phyloP scores from a whole-genome alignment of 2,329 filamentous ascomycete species.

The Epichloe hybrida region DNA sequence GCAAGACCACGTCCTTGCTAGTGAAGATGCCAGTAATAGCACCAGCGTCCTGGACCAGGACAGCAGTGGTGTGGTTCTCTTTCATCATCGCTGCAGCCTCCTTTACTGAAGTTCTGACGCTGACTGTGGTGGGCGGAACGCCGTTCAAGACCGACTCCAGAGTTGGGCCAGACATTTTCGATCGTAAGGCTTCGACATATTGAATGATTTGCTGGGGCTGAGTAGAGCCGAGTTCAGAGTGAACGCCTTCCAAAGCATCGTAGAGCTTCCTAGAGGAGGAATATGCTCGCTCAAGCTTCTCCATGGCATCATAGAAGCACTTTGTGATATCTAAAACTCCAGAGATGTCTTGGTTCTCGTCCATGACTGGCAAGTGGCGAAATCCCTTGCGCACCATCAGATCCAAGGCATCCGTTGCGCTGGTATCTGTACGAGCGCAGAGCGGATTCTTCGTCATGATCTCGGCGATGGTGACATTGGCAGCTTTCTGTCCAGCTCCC shows the following conservation, averaged over 20 bases:
- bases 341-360: conserved; percentile 98
- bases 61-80: conserved; percentile 94
- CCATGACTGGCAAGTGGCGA: conserved; percentile 95
- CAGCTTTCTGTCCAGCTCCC: conserved; percentile 76
- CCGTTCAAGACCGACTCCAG: conserved; percentile 89
- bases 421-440: conserved; percentile 93
- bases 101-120: conserved; percentile 88
- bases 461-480: conserved; percentile 83
- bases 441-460: conserved; percentile 99
- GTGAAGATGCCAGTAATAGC: conserved; percentile 98
- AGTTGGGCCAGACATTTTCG: conserved; percentile 96
- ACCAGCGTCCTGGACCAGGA: conserved; percentile 91
- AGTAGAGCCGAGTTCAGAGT: conserved; percentile 88
- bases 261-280: conserved; percentile 96
- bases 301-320: conserved; percentile 99
- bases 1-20: conserved; percentile 95
- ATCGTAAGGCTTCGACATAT: conserved; percentile 88
- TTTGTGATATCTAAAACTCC: conserved; percentile 98
- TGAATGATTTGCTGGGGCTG: conserved; percentile 98
- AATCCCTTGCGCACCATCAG: conserved; percentile 98
- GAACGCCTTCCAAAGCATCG: conserved; percentile 92
- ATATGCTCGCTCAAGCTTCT: conserved; percentile 95
- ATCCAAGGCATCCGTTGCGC: conserved; percentile 91
- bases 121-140: conserved; percentile 84
- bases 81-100: conserved; percentile 95